These are phyloP conservation scores for Rhizopus arrhizus DNA, from an alignment of 371 early-diverging fungal genomes.

Conservation along the genomic window DNA sequence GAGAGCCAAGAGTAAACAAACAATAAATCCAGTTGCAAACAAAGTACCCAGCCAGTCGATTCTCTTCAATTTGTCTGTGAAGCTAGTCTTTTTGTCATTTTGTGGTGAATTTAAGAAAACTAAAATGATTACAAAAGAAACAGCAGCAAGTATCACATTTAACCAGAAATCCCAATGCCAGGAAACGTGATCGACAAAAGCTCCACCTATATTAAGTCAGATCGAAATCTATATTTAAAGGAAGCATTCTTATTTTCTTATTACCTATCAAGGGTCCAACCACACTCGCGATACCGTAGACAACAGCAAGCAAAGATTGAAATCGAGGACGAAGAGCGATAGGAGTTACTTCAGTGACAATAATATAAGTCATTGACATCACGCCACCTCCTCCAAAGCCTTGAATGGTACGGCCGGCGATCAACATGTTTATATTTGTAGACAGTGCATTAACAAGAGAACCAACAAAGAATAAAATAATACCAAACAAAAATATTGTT, in stretches of 20 bases:
- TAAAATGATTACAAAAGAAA: conserved; percentile 53
- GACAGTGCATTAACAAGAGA: conserved; percentile 60
- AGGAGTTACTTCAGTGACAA: conserved; percentile 76
- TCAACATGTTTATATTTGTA: conserved; percentile 58
- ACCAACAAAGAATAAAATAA: conserved; percentile 53
- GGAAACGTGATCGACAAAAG: conserved; percentile 41
- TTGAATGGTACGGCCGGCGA: conserved; percentile 71
- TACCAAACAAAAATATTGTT: conserved; percentile 47
- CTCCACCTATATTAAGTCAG: conserved; percentile 12
- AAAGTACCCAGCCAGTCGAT: conserved; percentile 67
- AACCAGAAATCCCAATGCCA: conserved; percentile 81
- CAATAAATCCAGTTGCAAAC: conserved; percentile 38
- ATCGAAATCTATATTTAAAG: neutral
- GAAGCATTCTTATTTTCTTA: conserved; percentile 22
- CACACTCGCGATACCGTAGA: conserved; percentile 73
- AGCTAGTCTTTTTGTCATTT: conserved; percentile 37
- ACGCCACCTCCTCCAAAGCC: conserved; percentile 77
- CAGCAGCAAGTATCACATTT: conserved; percentile 72
- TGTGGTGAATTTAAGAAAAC: conserved; percentile 54
- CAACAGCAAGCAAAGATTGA: conserved; percentile 58
- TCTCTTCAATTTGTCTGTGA: conserved; percentile 59
- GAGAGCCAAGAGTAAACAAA: conserved; percentile 53
- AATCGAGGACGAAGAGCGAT: conserved; percentile 69
- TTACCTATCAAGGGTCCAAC: conserved; percentile 65
- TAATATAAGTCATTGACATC: conserved; percentile 69